Evolutionary conservation across 139 green algal genomes (phyloP), one percentile per base, ranked within the genome.

Genomic region (Ettlia oleoabundans): DNA sequence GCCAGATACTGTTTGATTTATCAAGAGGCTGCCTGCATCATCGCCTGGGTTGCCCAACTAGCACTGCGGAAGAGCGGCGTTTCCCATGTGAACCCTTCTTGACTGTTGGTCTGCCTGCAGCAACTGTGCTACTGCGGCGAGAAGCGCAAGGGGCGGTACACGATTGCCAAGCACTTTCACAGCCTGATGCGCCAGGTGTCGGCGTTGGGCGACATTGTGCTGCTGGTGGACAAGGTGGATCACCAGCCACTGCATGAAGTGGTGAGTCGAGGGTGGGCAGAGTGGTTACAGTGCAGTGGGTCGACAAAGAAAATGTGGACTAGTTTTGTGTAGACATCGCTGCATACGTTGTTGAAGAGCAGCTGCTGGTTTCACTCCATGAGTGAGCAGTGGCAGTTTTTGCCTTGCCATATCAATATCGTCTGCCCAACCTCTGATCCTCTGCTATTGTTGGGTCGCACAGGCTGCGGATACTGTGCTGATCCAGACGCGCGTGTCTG

Each of bases 161-260:
- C 84, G n/a, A 51, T 82, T 10, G 84, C 84, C 64, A 72, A 75
- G 63, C 81, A 84, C 65, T 88, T 85, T 35, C 81, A 87, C 78
- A 21, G 24, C 63, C 51, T 88, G 4, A 62, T 78, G 52, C 53
- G 35, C 24, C 81, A 79, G 47, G 40, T 80, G 37, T 67, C 71
- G 26, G 67, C 78, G 26, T 72, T 82, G 40, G 79, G 86, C 22
- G 67, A 74, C 58, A 62, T 68, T n/a, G 72, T 66, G 62, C 72
- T 69, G 26, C 13, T 51, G 40, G 82, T 86, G 66, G 75, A 83
- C 28, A 53, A 74, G 32, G 24, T 84, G 47, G 76, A 83, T 61
- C 42, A 64, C 53, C 75, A 83, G 53, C 32, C 26, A 53, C 66
- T 86, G 38, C 40, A 68, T 26, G 65, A 65, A 15, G 64, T 35